Base-by-base conservation (phyloP, 371 early-diverging fungal species). In the Lichtheimia ramosa region DNA sequence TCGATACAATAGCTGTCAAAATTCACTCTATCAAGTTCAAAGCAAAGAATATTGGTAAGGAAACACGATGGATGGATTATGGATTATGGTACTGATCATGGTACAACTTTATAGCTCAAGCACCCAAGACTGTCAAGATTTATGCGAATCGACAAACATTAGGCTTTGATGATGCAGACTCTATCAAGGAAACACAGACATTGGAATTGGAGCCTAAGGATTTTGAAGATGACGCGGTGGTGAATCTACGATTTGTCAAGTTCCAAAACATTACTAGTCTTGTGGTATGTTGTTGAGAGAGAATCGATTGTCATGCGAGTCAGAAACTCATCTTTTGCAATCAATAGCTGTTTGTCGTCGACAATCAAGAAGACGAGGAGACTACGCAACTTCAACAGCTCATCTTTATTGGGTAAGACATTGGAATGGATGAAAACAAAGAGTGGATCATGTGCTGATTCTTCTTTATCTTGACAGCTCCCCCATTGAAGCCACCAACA, bases 111-210 rank as follows among this genome's bases (percentile, higher is more conserved):
- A 34, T 34, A 84, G 92, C 83, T 28, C 80, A 86, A 23, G 97
- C 93, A 21, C 97, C 97, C 49, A 90, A 87, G 74, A 91, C 89
- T 2, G 74, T 97, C 74, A 90, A 89, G 70, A 68, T 96, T 6
- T 97, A 83, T 65, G 87, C 87, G 42, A 97, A 97, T 77, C 83
- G 85, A 55, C 68, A 81, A 43, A 83, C 87, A 13, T 62, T 97
- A 41, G 89, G 91, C 13, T 97, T 97, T 65, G 96, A 96, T 59
- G 95, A 94, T 54, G 88, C 84, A 2, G 95, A 94, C 55, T 71
- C 81, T 10, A 74, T 89, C 14, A 67, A 82, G 51, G 87, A 87
- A 52, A 92, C 93, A 3, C 95, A 97, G 65, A 75, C 68, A 4
- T 66, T 96, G 39, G 86, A 83, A 43, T 64, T 96, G 60, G 75